Conservation (phyloP, 495 filamentous ascomycete genomes). For the Hypoxylon intermedium region DNA sequence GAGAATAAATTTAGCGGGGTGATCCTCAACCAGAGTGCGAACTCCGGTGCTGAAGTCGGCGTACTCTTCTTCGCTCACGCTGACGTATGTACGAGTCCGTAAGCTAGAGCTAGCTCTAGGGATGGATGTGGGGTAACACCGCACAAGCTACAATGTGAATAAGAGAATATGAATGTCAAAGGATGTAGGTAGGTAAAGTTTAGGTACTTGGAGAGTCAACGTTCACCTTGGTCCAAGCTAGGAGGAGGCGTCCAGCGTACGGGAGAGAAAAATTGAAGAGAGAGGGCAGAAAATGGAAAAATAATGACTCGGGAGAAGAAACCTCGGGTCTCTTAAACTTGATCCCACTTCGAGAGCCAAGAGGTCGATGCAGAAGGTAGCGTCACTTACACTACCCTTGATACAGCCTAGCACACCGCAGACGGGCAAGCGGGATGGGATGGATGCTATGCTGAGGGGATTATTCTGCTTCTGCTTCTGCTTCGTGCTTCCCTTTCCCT, state of each 20-base stretch:
- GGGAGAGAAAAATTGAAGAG: conserved; percentile 21
- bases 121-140: conserved; percentile 10
- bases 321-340: conserved; percentile 32
- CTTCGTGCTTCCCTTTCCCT: neutral
- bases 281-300: conserved; percentile 20
- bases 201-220: neutral
- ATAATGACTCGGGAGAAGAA: conserved; percentile 23
- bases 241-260: conserved; percentile 6
- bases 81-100: conserved; percentile 18
- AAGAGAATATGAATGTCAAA: neutral
- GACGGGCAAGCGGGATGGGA: conserved; percentile 33
- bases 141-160: neutral
- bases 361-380: conserved; percentile 25
- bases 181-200: conserved; percentile 3
- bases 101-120: conserved; percentile 7
- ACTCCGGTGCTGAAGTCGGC: conserved; percentile 8
- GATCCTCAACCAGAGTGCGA: conserved; percentile 16
- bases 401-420: conserved; percentile 34
- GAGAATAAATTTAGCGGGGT: conserved; percentile 36
- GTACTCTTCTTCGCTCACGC: conserved; percentile 19
- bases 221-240: conserved; percentile 26
- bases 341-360: conserved; percentile 28
- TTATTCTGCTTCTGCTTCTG: conserved; percentile 8
- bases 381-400: conserved; percentile 26
- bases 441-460: conserved; percentile 29